Base-by-base conservation (phyloP, 257 asterid genomes). In the Coffea canephora region DNA sequence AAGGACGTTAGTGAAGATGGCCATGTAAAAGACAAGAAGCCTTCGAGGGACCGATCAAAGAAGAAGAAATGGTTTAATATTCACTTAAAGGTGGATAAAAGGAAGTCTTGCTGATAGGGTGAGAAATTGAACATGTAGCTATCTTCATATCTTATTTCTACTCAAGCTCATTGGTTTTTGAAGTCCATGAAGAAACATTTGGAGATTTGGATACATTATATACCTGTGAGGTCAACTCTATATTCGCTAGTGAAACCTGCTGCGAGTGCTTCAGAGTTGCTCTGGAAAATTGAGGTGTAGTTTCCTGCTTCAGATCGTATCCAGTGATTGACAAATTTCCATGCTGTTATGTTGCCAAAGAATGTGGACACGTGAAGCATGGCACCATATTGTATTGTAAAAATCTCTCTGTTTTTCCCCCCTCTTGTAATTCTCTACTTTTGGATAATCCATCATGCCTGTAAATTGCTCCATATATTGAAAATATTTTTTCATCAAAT, bases 21-120 rank as follows among this genome's bases (percentile, higher is more conserved):
- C 68, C 82, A 75, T 25, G 87, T 75, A 79, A 89, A 83, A 89
- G 92, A 89, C 3, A 94, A 88, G 73, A 96, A 85, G 78, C 76
- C 88, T 13, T 67, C 89, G 2, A 84, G 93, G 84, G 96, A 92
- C 14, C 88, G 91, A 69, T 71, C 89, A 15, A 96, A 88, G 92
- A 96, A 91, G 87, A 96, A 94, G 71, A 90, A 78, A 75, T 96
- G 99, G 99, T 92, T 75, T 88, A 92, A 91, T 83, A 90, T 95
- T 84, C 98, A 84, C 86, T 78, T 90, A 21, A 96, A 92, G 88
- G 96, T 90, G 67, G 94, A 96, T 89, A 96, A 92, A 79, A 87
- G 90, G 85, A 92, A 95, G 89, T 90, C 98, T 69, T 93, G 98
- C 82, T 90, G 82, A 83, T 83, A 75, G 86, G 88, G 80, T 82